Base-by-base conservation (phyloP, 1,284 basidiomycete genomes). In the Malassezia globosa region DNA sequence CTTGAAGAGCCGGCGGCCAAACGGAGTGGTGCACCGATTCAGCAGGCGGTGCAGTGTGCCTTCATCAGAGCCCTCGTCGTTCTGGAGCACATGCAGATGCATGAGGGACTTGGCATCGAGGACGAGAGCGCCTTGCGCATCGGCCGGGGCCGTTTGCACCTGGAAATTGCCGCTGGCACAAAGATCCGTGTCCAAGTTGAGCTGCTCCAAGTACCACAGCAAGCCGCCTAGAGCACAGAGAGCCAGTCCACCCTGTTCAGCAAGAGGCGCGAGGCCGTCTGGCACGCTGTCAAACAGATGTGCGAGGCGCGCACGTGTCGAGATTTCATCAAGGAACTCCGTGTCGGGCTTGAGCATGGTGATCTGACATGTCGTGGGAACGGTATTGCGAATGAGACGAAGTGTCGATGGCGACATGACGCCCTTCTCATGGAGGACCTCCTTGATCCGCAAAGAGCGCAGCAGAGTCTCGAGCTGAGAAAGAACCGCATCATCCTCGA, bases 391-490 rank as follows among this genome's bases (percentile, higher is more conserved):
- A 8, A 69, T 48, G 26, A 66, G 51, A 5, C 66, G 59, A 22
- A 66, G 54, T 7, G 58, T 66, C 10, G 44, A 24, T 23, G 54
- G 47, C 3, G 62, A 49, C 16, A 72, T 48, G 45, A 69, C 40
- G 53, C 84, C 88, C 80, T 94, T 95, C 45, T 84, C 87, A 69
- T 86, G 87, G 8, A 99, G 73, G 21, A 96, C 74, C 71, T 97
- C 94, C 73, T 95, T 95, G 1, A 88, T 87, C 42, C 89, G 78
- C 46, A 96, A 76, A 66, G 95, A 90, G 51, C 92, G 79, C 73
- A 97, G 81, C 66, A 95, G 75, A 0, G 94, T 99, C 75, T 97
- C 92, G 55, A 99, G 75, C 63, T 82, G 83, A 3, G 92, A 96
- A 33, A 88, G 80, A 61, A 85, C 89, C 13, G 86, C 78, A 69